phyloP scores from a whole-genome alignment of 208 protist genomes.

The Trypanosoma boissoni region DNA sequence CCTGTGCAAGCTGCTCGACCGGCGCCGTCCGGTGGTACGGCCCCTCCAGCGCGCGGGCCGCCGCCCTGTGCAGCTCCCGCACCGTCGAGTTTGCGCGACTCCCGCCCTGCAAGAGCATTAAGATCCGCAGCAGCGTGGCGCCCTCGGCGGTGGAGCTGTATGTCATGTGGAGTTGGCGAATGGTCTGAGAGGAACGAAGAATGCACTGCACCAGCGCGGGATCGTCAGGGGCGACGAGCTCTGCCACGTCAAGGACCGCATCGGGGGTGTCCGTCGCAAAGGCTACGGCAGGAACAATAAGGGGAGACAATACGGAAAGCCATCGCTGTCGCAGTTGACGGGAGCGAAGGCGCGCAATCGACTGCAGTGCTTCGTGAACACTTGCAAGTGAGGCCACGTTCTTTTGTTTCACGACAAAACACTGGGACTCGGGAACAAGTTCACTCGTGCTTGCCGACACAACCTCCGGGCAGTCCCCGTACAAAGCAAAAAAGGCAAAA shows the following conservation, averaged over 20 bases:
- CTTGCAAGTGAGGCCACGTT: constrained; percentile 17
- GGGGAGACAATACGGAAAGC: constrained; percentile 14
- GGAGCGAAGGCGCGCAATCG: constrained; percentile 2
- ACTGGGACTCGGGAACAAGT: constrained; percentile 15
- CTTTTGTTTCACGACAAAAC: constrained; percentile 8
- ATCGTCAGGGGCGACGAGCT: constrained; percentile 13
- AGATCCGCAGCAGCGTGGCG: constrained; percentile 17
- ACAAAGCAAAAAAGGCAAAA: constrained; percentile 26
- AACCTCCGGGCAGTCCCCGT: constrained; percentile 13
- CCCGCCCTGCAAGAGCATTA: constrained; percentile 18
- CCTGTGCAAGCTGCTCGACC: constrained; percentile 18
- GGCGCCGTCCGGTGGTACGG: neutral
- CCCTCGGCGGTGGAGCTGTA: constrained; percentile 4
- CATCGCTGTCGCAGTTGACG: constrained; percentile 21
- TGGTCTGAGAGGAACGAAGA: constrained; percentile 10
- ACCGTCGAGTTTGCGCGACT: constrained; percentile 16
- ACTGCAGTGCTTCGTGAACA: constrained; percentile 8
- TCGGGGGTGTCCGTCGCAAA: constrained; percentile 22
- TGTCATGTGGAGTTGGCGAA: constrained; percentile 17
- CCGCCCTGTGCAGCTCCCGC: constrained; percentile 14
- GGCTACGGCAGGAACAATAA: constrained; percentile 15
- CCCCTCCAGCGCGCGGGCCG: constrained; percentile 3
- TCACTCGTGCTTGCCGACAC: constrained; percentile 15
- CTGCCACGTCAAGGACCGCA: constrained; percentile 19
- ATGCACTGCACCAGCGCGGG: constrained; percentile 14